These are phyloP conservation scores for Picea abies DNA, from an alignment of 83 land plant genomes.

Conservation along the genomic window DNA sequence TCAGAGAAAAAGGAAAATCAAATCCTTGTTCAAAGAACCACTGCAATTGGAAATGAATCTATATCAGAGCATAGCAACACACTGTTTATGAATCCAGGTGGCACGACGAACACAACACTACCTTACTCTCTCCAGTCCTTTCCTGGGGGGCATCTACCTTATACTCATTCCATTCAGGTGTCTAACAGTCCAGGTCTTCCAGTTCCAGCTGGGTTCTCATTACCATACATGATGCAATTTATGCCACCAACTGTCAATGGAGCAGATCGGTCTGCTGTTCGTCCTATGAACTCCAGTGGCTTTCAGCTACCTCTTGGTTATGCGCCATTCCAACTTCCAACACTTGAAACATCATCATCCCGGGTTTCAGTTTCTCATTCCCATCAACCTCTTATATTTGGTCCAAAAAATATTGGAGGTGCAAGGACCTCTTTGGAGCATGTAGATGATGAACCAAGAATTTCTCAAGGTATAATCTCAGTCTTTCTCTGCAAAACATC, in stretches of 20 bases:
- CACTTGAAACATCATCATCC: conserved; percentile 40
- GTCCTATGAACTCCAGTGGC: conserved; percentile 25
- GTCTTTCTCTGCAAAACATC: no score
- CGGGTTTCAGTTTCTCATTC: conserved; percentile 36
- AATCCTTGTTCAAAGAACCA: neutral
- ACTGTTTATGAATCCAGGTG: conserved; percentile 20
- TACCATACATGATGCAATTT: conserved; percentile 31
- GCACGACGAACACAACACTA: neutral
- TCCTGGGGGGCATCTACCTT: conserved; percentile 26
- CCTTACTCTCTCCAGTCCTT: conserved; percentile 26
- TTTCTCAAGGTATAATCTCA: no score
- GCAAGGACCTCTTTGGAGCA: neutral
- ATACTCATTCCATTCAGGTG: conserved; percentile 23
- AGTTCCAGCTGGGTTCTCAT: conserved; percentile 19
- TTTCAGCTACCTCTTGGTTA: conserved; percentile 46
- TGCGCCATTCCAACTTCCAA: conserved; percentile 52
- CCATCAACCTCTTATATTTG: conserved; percentile 22
- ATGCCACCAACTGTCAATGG: conserved; percentile 21
- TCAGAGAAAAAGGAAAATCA: conserved; percentile 23
- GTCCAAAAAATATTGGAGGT: neutral
- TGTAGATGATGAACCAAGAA: no score
- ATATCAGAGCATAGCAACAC: conserved; percentile 26
- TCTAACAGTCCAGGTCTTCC: conserved; percentile 22
- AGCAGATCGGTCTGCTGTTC: conserved; percentile 24
- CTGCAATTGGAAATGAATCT: conserved; percentile 23